phyloP scores from a whole-genome alignment of 306 rosid genomes.

The Boehmeria nivea region DNA sequence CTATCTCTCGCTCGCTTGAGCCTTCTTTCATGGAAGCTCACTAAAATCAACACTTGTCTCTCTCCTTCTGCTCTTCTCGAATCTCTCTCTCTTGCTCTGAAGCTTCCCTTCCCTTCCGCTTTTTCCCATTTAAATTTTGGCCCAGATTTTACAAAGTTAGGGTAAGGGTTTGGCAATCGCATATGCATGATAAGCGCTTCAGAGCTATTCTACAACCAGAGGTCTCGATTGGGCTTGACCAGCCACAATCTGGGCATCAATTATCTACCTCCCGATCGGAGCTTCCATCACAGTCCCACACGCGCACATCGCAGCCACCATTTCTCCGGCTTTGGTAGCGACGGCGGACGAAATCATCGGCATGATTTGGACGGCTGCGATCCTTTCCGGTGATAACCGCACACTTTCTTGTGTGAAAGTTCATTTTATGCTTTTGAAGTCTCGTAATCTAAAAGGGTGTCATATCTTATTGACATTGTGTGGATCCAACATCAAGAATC shows the following conservation, averaged over 20 bases:
- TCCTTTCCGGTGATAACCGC: slow-evolving; percentile 37
- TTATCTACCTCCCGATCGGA: slow-evolving; percentile 20
- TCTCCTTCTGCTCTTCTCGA: not conserved
- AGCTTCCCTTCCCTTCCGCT: not conserved
- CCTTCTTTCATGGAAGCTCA: not conserved
- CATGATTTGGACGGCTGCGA: slow-evolving; percentile 42
- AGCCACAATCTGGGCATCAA: slow-evolving; percentile 33
- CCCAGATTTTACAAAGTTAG: not conserved
- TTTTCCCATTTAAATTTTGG: not conserved
- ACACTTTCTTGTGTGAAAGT: slow-evolving; percentile 5
- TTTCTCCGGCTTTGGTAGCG: not conserved
- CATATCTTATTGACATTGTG: not conserved
- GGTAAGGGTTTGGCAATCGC: too few relatives aligned
- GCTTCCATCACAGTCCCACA: not conserved
- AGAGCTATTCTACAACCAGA: slow-evolving; percentile 61
- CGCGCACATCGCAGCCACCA: slow-evolving; percentile 20
- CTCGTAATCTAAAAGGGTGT: not conserved
- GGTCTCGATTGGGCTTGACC: slow-evolving; percentile 69
- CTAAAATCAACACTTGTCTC: not conserved
- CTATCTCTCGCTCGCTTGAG: not conserved
- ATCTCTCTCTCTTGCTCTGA: not conserved
- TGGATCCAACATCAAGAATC: slow-evolving; percentile 46
- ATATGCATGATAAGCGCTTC: slow-evolving; percentile 92
- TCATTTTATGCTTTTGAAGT: not conserved
- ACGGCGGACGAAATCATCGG: slow-evolving; percentile 18